Conservation (phyloP, 75 land plant species). For the Sequoia sempervirens region DNA sequence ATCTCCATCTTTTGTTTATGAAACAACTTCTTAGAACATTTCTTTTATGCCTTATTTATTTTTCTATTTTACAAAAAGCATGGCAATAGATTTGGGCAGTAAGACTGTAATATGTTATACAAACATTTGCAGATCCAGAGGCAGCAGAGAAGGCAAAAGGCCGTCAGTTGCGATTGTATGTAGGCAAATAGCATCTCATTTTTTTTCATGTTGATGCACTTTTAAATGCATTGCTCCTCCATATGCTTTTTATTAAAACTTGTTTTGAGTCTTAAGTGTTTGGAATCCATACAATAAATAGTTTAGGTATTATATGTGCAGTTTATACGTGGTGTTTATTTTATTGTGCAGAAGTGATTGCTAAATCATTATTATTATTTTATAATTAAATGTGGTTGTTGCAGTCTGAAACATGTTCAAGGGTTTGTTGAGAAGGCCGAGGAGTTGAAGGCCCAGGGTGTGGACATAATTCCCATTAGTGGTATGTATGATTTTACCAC, state of each 20-base stretch:
- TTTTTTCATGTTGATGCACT: not conserved
- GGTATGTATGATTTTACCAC: too few relatives aligned
- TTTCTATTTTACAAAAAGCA: not conserved
- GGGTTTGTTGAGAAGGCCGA: too few relatives aligned
- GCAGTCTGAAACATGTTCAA: too few relatives aligned
- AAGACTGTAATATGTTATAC: not conserved
- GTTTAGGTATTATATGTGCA: too few relatives aligned
- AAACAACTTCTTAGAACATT: not conserved
- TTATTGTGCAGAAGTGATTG: too few relatives aligned
- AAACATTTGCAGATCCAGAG: constrained; percentile 51
- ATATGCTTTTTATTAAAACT: not conserved
- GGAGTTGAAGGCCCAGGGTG: too few relatives aligned
- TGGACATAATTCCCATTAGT: too few relatives aligned
- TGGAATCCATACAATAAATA: too few relatives aligned
- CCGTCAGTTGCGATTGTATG: constrained; percentile 74
- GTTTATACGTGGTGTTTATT: too few relatives aligned
- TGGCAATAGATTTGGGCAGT: not conserved
- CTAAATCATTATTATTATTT: too few relatives aligned
- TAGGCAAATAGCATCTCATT: not conserved
- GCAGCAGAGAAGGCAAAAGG: constrained; percentile 54
- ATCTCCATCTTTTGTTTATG: not conserved
- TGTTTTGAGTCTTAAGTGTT: too few relatives aligned
- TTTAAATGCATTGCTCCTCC: not conserved
- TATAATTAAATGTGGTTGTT: too few relatives aligned
- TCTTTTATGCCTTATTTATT: not conserved